Evolutionary conservation across 768 basidiomycete genomes (phyloP).

Genomic region (Naematelia encephala): DNA sequence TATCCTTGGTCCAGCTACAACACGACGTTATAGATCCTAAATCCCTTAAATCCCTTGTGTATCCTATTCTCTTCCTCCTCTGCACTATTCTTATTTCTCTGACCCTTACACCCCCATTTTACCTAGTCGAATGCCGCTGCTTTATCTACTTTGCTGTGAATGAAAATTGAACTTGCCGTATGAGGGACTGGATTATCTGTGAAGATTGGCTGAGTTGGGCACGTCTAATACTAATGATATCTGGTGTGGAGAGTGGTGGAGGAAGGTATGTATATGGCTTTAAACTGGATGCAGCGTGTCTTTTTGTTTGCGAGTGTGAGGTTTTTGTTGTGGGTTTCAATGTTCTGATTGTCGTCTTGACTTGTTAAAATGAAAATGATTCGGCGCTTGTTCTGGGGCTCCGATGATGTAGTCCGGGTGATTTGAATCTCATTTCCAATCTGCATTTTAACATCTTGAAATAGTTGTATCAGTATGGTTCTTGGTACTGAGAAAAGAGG

Average conservation of each 20-base stretch:
- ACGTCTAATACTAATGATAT: background rate
- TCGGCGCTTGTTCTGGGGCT: no score
- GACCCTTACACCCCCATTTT: no score
- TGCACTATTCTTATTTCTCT: background rate
- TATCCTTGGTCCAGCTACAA: no score
- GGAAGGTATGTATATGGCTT: background rate
- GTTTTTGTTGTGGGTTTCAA: background rate
- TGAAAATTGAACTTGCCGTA: background rate
- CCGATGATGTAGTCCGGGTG: background rate
- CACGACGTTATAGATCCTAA: no score
- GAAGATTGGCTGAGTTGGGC: background rate
- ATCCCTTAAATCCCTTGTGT: no score
- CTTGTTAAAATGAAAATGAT: no score
- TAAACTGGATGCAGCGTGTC: background rate
- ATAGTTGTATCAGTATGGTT: background rate
- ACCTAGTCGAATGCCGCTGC: background rate
- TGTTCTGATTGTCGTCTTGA: background rate
- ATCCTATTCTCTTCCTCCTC: background rate
- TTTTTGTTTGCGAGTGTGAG: background rate
- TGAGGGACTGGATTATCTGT: background rate
- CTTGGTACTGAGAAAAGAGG: background rate
- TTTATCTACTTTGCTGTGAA: background rate
- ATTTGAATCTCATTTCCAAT: background rate
- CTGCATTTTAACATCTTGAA: no score
- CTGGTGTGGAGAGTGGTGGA: no score